Percentiles rank a stretch among this genome's conserved stretches.
These are phyloP conservation scores for Gastrodia elata DNA, from an alignment of 106 monocot species.

Conservation along the genomic window DNA sequence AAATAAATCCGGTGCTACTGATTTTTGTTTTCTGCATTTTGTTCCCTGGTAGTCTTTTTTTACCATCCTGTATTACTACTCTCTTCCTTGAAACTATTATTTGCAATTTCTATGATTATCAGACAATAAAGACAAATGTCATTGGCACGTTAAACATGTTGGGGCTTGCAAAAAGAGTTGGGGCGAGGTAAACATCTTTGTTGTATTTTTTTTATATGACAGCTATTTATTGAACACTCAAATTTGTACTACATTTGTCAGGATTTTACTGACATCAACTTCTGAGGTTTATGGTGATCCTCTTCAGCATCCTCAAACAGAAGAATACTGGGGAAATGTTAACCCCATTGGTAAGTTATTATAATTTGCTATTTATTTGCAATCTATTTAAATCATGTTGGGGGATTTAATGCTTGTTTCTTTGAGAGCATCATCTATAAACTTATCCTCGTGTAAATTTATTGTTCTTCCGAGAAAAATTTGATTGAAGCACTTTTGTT, in stretches of 20 bases:
- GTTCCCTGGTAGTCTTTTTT: not conserved
- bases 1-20: not conserved
- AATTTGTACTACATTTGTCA: slow-evolving; percentile 15
- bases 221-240: not conserved
- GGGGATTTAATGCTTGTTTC: not conserved
- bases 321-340: slow-evolving; percentile 98
- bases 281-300: slow-evolving; percentile 99
- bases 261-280: slow-evolving; percentile 92
- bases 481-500: not conserved
- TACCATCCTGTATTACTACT: not conserved
- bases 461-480: not conserved
- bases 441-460: not conserved
- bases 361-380: not conserved
- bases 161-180: slow-evolving; percentile 95
- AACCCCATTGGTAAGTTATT: slow-evolving; percentile 79
- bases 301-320: slow-evolving; percentile 90
- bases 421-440: not conserved
- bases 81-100: not conserved
- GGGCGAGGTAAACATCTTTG: slow-evolving; percentile 52
- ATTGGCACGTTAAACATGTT: slow-evolving; percentile 97
- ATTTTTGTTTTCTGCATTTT: not conserved
- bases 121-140: slow-evolving; percentile 99
- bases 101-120: slow-evolving; percentile 3
- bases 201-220: not conserved
- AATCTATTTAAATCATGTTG: not conserved